Base-by-base conservation (phyloP, 371 early-diverging fungal genomes). In the Mucor racemosus region DNA sequence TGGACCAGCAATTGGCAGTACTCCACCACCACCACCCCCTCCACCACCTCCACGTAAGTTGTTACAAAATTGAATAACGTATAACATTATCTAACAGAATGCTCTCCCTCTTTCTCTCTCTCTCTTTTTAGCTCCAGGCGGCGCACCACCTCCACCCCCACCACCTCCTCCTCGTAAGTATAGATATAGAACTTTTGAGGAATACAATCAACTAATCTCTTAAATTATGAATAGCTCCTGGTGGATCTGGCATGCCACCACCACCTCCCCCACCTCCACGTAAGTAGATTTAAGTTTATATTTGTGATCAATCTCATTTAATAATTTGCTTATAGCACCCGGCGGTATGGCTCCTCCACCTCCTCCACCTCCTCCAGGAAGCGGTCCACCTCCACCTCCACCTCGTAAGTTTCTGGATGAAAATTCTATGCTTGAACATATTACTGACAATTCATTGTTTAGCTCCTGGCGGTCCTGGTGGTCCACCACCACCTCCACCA, bases 401-500 rank as follows among this genome's bases (percentile, higher is more conserved):
- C 73, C 73, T 38, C 69, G 74, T 71, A 72, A 64, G 72, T 60
- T 21, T 26, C 26, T 26, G 26, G 26, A 26, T 26, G 26, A 2
- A 7, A 1, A 1, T 53, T 10, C 10, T 31, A 5, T 26, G 4
- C 5, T 3, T 26, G 26, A 26, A 53, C 21, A 1, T 1, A 35
- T 15, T 34, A 35, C n/a, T 6, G 1, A 55, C 17, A 7, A 35
- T 33, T 15, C 35, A 55, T 15, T 9, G 6, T 11, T 11, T 65
- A 65, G 65, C 66, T 14, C 65, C 65, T 31, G 65, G 65, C 26
- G 65, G 64, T 1, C 56, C 63, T 33, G 63, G 64, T 40, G 68
- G 67, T 13, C 73, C 73, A 33, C 70, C 74, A n/a, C 74, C 74
- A 6, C 71, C 71, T 0, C 71, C 71, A 14, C 72, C 72, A 17